These are phyloP conservation scores for Tricholoma terreum DNA, from an alignment of 768 basidiomycete genomes.

Conservation along the genomic window DNA sequence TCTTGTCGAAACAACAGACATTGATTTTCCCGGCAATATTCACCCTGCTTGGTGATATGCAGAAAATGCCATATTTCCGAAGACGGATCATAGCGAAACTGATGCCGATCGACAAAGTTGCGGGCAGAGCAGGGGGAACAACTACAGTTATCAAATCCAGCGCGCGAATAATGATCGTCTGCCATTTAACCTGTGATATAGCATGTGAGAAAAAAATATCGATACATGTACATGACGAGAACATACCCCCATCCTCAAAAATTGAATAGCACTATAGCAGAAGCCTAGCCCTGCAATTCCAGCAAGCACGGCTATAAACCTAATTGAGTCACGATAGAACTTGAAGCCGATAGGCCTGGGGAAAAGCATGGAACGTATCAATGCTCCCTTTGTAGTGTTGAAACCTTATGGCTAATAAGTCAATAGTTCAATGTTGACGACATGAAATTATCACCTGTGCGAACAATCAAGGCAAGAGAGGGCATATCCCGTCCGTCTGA, in stretches of 20 bases:
- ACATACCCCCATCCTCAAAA: constrained; percentile 83
- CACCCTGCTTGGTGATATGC: constrained; percentile 93
- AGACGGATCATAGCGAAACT: constrained; percentile 91
- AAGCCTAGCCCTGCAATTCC: constrained; percentile 92
- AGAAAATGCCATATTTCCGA: constrained; percentile 85
- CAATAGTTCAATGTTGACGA: background rate
- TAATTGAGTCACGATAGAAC: constrained; percentile 90
- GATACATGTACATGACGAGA: constrained; percentile 1
- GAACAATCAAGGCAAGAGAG: constrained; percentile 78
- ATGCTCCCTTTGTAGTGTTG: constrained; percentile 95
- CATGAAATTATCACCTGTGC: constrained; percentile 60
- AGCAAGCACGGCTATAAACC: constrained; percentile 89
- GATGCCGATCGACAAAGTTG: constrained; percentile 95
- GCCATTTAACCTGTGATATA: constrained; percentile 71
- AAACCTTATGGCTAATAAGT: constrained; percentile 54
- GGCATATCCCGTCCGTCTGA: constrained; percentile 53
- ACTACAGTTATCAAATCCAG: constrained; percentile 96
- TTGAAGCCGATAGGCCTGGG: constrained; percentile 99
- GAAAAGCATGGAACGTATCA: constrained; percentile 96
- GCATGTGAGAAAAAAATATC: constrained; percentile 1
- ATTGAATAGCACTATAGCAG: constrained; percentile 87
- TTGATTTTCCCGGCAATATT: constrained; percentile 97
- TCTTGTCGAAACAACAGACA: constrained; percentile 98
- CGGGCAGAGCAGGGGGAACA: constrained; percentile 95
- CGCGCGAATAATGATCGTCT: constrained; percentile 87